These are phyloP conservation scores for Sequoiadendron giganteum DNA, from an alignment of 75 land plant species.

Conservation along the genomic window DNA sequence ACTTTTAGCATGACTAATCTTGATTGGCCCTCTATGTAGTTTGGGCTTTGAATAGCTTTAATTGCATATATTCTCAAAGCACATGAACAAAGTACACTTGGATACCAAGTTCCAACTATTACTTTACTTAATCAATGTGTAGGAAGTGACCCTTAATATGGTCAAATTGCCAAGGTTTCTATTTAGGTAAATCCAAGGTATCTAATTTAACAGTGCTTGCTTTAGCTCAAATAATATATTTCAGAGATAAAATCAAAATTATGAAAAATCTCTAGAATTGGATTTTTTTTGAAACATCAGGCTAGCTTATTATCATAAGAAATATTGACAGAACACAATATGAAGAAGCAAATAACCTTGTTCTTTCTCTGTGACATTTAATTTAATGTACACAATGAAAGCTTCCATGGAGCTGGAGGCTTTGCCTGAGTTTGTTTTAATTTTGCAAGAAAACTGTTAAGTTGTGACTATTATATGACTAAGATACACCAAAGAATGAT, in stretches of 20 bases:
- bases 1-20: neutral
- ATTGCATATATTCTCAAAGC: neutral
- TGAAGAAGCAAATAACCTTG: neutral
- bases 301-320: neutral
- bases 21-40: neutral
- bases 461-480: neutral
- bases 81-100: neutral
- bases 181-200: neutral
- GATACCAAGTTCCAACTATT: neutral
- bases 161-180: neutral
- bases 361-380: neutral
- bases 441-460: neutral
- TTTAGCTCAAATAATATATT: neutral
- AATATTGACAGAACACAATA: neutral
- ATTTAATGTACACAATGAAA: neutral
- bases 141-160: neutral
- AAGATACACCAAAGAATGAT: neutral
- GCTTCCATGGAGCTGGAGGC: neutral
- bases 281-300: neutral
- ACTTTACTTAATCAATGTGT: neutral
- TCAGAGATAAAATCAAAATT: neutral
- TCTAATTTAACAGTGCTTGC: neutral
- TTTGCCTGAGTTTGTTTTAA: neutral
- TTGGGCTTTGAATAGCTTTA: neutral
- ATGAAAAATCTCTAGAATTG: neutral